These are phyloP conservation scores for Datisca glomerata DNA, from an alignment of 306 rosid genomes.

Conservation along the genomic window DNA sequence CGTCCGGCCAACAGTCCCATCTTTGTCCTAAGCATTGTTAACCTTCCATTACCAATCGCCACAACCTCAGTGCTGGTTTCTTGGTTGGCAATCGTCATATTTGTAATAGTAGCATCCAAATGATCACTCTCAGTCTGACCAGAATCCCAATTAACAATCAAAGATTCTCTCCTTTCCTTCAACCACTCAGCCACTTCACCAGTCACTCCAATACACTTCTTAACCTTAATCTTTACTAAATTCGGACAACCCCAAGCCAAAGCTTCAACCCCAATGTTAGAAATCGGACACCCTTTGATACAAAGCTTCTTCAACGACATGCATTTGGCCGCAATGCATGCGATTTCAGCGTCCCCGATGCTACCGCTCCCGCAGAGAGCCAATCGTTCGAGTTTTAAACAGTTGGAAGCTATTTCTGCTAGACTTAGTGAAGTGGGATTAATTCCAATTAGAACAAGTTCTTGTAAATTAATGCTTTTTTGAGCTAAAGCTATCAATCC, in stretches of 20 bases:
- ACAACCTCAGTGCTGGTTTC: background rate
- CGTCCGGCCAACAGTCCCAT: background rate
- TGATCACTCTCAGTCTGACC: slow-evolving; percentile 28
- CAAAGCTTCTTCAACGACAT: slow-evolving; percentile 60
- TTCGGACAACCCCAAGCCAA: slow-evolving; percentile 73
- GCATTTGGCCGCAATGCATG: slow-evolving; percentile 62
- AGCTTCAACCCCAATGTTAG: slow-evolving; percentile 50
- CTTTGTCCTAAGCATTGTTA: background rate
- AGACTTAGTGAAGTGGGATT: slow-evolving; percentile 49
- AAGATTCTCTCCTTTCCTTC: slow-evolving; percentile 40
- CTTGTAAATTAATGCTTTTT: slow-evolving; percentile 50
- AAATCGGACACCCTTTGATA: slow-evolving; percentile 75
- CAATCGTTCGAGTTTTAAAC: slow-evolving; percentile 54
- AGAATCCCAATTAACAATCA: slow-evolving; percentile 53
- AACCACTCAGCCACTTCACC: slow-evolving; percentile 47
- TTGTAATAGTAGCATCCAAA: slow-evolving; percentile 29
- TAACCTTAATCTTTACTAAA: slow-evolving; percentile 71
- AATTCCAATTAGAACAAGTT: slow-evolving; percentile 67
- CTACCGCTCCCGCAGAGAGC: slow-evolving; percentile 70
- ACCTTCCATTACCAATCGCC: background rate
- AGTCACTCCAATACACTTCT: slow-evolving; percentile 63
- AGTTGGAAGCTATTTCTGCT: slow-evolving; percentile 44
- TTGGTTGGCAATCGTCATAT: background rate
- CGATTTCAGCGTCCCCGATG: slow-evolving; percentile 62
- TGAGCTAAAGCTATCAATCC: slow-evolving; percentile 53